phyloP scores from a whole-genome alignment of 257 asterid genomes.

The Nicotiana attenuata region DNA sequence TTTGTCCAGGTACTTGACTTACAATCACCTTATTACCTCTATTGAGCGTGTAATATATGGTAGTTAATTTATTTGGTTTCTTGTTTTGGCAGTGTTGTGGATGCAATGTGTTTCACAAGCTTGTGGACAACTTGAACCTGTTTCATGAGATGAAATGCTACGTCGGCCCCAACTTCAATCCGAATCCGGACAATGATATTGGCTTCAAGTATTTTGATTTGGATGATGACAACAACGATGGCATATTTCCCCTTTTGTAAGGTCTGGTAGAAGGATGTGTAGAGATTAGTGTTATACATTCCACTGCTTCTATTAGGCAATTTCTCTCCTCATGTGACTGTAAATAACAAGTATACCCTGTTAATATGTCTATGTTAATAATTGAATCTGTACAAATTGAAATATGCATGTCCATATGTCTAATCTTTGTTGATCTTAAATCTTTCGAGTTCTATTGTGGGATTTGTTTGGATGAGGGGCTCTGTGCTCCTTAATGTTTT shows the following conservation, averaged over 20 bases:
- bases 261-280: constrained; percentile 18
- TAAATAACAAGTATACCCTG: background rate
- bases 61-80: background rate
- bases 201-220: constrained; percentile 53
- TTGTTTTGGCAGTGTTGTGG: constrained; percentile 72
- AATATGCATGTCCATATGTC: background rate
- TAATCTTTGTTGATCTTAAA: background rate
- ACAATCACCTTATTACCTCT: background rate
- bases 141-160: constrained; percentile 94
- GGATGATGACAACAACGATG: constrained; percentile 43
- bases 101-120: constrained; percentile 88
- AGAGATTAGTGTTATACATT: constrained; percentile 34
- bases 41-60: background rate
- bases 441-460: background rate
- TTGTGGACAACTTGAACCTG: constrained; percentile 88
- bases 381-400: constrained; percentile 1
- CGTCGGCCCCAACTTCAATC: constrained; percentile 76
- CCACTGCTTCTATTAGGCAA: constrained; percentile 6
- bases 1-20: constrained; percentile 70
- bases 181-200: constrained; percentile 37
- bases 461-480: background rate
- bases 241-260: constrained; percentile 45
- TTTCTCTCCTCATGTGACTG: background rate
- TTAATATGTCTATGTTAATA: background rate
- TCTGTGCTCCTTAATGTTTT: background rate